Conservation (phyloP, 768 basidiomycete species). For the Boletus vermiculosoides region DNA sequence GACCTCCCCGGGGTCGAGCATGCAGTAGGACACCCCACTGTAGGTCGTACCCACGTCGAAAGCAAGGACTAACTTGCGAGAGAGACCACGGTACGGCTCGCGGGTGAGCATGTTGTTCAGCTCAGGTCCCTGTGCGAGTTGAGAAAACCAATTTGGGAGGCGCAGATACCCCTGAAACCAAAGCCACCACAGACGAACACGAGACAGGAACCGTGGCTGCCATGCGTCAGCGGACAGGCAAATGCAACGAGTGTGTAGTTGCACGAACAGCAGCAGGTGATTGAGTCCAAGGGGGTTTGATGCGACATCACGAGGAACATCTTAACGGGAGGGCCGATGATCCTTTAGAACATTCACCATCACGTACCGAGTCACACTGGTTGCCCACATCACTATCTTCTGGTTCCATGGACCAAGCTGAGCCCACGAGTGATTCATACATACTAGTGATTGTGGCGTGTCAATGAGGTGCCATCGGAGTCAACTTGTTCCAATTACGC, state of each 20-base stretch:
- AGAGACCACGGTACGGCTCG: conserved; percentile 35
- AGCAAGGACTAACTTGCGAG: conserved; percentile 42
- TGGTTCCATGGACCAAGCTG: not conserved
- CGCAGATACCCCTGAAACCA: not conserved
- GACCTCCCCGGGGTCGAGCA: conserved; percentile 36
- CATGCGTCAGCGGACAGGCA: not conserved
- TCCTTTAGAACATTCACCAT: not conserved
- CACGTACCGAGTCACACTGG: not conserved
- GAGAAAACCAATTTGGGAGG: not conserved
- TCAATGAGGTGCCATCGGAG: not conserved
- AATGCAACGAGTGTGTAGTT: not conserved
- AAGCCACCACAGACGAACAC: not conserved
- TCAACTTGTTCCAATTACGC: not conserved
- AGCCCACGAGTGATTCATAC: not conserved
- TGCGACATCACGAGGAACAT: not conserved
- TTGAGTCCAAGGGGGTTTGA: not conserved
- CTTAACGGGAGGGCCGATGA: not conserved
- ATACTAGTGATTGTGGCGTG: too few species aligned
- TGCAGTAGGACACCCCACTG: conserved; percentile 39
- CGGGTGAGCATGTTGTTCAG: conserved; percentile 26
- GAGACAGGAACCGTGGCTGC: not conserved
- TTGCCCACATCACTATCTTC: too few species aligned
- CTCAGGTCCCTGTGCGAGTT: not conserved
- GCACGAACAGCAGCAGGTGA: not conserved
- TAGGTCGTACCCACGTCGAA: conserved; percentile 47